These are phyloP conservation scores for Cutaneotrichosporon sp. DNA, from an alignment of 1,284 basidiomycete genomes.

Conservation along the genomic window DNA sequence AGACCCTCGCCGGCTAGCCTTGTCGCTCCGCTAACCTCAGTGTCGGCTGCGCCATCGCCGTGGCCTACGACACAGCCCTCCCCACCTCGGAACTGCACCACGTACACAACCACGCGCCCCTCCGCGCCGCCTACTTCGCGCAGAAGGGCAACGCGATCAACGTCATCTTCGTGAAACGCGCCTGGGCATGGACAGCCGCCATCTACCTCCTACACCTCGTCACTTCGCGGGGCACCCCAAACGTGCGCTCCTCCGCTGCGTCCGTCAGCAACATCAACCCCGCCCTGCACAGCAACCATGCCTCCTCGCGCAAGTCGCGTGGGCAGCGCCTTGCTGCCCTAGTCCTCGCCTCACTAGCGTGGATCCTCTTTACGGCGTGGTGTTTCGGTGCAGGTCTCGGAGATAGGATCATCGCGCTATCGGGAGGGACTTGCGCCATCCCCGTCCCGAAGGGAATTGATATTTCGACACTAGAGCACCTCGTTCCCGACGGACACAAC, in stretches of 20 bases:
- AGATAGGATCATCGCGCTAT: conserved; percentile 69
- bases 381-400: conserved; percentile 86
- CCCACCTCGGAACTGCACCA: conserved; percentile 52
- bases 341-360: conserved; percentile 65
- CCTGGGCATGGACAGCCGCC: conserved; percentile 85
- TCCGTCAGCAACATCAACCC: conserved; percentile 14
- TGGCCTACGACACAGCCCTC: conserved; percentile 60
- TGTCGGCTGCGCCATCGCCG: conserved; percentile 54
- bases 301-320: conserved; percentile 49
- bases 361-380: conserved; percentile 79
- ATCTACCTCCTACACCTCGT: conserved; percentile 59
- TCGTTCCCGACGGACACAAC: conserved; percentile 36
- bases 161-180: conserved; percentile 79
- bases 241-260: not conserved
- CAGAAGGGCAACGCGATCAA: conserved; percentile 80
- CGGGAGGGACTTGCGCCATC: conserved; percentile 79
- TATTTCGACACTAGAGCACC: conserved; percentile 13
- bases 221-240: conserved; percentile 25
- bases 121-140: conserved; percentile 65
- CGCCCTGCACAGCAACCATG: conserved; percentile 52
- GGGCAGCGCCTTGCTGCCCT: conserved; percentile 60
- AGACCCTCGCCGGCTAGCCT: not conserved
- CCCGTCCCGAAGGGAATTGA: conserved; percentile 56
- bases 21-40: conserved; percentile 22
- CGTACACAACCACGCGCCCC: conserved; percentile 53